Evolutionary conservation across 2,329 filamentous ascomycete genomes (phyloP), one percentile per base, ranked within the genome.

Genomic region (Mycosphaerella sp.): DNA sequence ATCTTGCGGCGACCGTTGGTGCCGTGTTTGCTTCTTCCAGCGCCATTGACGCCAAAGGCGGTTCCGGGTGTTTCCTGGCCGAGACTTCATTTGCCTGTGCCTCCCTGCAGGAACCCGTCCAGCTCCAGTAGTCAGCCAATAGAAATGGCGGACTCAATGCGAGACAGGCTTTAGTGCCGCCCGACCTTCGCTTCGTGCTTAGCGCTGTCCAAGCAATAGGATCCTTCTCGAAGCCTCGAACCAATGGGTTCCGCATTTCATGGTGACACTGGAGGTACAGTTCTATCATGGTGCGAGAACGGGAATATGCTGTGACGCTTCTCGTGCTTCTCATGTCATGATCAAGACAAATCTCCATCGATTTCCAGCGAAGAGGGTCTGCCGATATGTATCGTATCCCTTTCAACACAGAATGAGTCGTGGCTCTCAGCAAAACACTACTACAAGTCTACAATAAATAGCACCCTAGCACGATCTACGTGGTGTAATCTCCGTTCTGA

Each of bases 51-150:
- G 36, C 16, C 45, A 44, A 36, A 41, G 27, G 41, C n/a, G 25
- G 18, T 39, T 43, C 17, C 18, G 7, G 17, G n/a, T 32, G 9
- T 14, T 14, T 44, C 34, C 32, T 44, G 40, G 32, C 36, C 21
- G 30, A 27, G 32, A 49, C 34, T 39, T 44, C 36, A 16, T 30
- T 37, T 18, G 30, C 35, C 39, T 30, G 32, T 41, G 43, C 28
- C 21, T 41, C 49, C 27, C 51, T 53, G 51, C 51, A 53, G 51
- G 51, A 53, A 53, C 45, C 45, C 50, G 50, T 40, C 18, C 37
- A 12, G n/a, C 16, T 18, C 41, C 40, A 18, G 21, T 5, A 5
- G 12, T 13, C 14, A 28, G 18, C 51, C 51, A 53, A 53, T 53
- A 12, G 41, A 12, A 10, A 18, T 17, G 9, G 28, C 17, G 14